Conservation (phyloP, 2,329 filamentous ascomycete genomes). For the Grosmannia huntii region DNA sequence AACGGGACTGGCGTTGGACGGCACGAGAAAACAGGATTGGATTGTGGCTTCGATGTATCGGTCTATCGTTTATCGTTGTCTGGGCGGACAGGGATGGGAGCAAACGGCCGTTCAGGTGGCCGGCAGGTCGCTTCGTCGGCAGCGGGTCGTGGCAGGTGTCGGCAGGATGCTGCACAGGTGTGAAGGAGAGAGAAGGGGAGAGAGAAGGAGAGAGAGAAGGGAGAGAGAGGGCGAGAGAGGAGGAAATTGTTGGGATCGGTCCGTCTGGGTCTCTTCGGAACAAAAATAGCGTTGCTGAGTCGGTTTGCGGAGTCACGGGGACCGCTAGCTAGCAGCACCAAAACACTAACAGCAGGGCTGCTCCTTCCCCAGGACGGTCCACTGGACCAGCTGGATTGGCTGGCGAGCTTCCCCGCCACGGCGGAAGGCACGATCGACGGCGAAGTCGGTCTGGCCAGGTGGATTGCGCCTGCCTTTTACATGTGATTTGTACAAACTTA, state of each 20-base stretch:
- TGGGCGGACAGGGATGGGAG: neutral
- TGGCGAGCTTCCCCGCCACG: too few relatives aligned
- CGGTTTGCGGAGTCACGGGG: neutral
- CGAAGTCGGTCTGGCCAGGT: too few relatives aligned
- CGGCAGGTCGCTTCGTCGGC: neutral
- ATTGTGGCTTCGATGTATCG: neutral
- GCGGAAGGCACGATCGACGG: too few relatives aligned
- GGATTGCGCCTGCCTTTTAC: too few relatives aligned
- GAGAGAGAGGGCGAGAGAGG: neutral
- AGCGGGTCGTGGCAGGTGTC: neutral
- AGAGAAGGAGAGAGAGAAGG: neutral
- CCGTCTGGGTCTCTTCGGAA: neutral
- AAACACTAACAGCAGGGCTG: too few relatives aligned
- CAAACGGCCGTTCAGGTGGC: neutral
- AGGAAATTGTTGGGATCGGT: neutral
- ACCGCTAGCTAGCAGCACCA: neutral
- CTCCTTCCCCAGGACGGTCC: too few relatives aligned
- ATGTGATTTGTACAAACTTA: too few relatives aligned
- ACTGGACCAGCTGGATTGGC: neutral
- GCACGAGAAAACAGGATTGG: neutral
- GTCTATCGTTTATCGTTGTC: neutral
- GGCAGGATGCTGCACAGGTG: too few relatives aligned
- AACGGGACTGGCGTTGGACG: neutral
- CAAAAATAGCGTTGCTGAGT: neutral
- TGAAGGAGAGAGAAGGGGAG: neutral